Evolutionary conservation across 257 asterid genomes (phyloP).

Genomic region (Oldenlandia corymbosa): DNA sequence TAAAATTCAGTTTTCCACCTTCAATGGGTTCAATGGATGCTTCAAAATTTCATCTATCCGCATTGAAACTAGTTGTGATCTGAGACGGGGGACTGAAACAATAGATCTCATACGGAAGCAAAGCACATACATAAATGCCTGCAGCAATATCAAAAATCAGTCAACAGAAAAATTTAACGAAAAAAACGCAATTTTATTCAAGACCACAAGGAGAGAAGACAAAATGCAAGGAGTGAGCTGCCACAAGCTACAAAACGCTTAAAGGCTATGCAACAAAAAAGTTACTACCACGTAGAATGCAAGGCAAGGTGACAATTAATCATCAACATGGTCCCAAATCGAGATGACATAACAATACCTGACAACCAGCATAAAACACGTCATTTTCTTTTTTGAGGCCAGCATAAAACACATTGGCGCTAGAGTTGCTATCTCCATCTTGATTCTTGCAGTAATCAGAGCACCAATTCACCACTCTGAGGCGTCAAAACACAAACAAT

Average conservation of each 20-base stretch:
- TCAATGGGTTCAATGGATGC: slow-evolving; percentile 60
- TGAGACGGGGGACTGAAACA: slow-evolving; percentile 50
- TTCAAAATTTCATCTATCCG: slow-evolving; percentile 57
- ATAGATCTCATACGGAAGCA: slow-evolving; percentile 85
- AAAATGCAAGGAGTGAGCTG: not conserved
- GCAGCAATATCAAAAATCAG: slow-evolving; percentile 24
- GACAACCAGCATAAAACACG: slow-evolving; percentile 87
- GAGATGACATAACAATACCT: slow-evolving; percentile 44
- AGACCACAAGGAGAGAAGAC: not conserved
- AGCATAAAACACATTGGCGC: too few species aligned
- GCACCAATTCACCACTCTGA: slow-evolving; percentile 79
- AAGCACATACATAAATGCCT: slow-evolving; percentile 89
- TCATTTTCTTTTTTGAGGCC: too few species aligned
- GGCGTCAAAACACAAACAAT: slow-evolving; percentile 11
- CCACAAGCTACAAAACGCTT: not conserved
- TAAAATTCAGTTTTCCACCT: slow-evolving; percentile 36
- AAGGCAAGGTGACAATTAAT: not conserved
- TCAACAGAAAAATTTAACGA: not conserved
- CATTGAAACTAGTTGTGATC: slow-evolving; percentile 49
- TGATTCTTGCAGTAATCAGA: slow-evolving; percentile 53
- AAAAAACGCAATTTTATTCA: not conserved
- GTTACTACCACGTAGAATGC: too few species aligned
- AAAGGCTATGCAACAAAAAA: too few species aligned
- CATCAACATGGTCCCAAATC: slow-evolving; percentile 2
- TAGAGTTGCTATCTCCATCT: slow-evolving; percentile 50